Evolutionary conservation across 2,329 filamentous ascomycete species (phyloP).

Genomic region (Fusarium sp.): DNA sequence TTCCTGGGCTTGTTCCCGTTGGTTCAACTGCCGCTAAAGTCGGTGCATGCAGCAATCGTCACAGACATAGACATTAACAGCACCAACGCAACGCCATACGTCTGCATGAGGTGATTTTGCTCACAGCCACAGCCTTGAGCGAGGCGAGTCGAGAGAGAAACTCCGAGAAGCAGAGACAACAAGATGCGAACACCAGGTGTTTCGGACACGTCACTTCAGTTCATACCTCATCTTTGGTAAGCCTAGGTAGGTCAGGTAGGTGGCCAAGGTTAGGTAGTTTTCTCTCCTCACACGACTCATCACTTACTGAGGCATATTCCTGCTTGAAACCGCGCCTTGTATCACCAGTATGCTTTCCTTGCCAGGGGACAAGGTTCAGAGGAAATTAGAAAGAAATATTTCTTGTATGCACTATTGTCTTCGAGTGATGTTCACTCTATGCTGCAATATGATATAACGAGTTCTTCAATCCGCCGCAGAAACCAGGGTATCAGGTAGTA

Average conservation of each 20-base stretch:
- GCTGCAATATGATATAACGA: constrained; percentile 5
- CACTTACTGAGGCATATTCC: not conserved
- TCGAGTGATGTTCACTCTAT: constrained; percentile 24
- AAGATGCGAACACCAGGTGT: not conserved
- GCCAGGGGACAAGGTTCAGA: not conserved
- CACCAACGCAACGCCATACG: constrained; percentile 25
- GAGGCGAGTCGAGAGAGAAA: not conserved
- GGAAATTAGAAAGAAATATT: not conserved
- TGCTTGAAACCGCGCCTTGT: not conserved
- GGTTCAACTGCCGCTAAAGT: constrained; percentile 32
- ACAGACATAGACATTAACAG: constrained; percentile 23
- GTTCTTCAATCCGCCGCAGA: constrained; percentile 12
- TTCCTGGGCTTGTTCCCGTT: constrained; percentile 13
- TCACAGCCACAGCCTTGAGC: constrained; percentile 1
- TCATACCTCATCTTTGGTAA: not conserved
- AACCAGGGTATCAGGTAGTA: constrained; percentile 35
- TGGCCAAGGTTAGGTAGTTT: not conserved
- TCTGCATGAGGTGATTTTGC: constrained; percentile 26
- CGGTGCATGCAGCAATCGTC: constrained; percentile 30
- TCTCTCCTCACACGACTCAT: constrained; percentile 23
- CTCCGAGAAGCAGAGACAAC: not conserved
- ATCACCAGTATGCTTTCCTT: not conserved
- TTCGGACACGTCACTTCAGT: constrained; percentile 23
- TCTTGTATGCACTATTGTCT: constrained; percentile 1
- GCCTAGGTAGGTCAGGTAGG: not conserved